Conservation (phyloP, 1,139 yeast species). For the Insectozyma bohioensis region DNA sequence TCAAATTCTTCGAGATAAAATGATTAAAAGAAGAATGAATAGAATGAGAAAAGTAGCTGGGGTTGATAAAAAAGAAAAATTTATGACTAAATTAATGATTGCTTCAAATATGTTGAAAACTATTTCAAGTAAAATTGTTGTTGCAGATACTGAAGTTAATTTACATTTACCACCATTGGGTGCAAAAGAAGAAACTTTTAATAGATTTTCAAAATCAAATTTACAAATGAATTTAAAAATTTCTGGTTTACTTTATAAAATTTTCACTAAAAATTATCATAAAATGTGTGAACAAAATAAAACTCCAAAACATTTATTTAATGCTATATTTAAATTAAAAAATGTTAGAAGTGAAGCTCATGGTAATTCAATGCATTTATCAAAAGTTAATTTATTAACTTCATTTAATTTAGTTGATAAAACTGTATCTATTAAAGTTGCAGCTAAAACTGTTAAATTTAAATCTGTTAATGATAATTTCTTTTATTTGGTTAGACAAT, state of each 20-base stretch:
- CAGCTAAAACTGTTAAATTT: constrained; percentile 28
- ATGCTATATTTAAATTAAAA: constrained; percentile 30
- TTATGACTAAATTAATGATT: constrained; percentile 9
- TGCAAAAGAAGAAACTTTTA: constrained; percentile 20
- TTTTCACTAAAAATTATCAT: constrained; percentile 27
- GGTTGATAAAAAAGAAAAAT: constrained; percentile 11
- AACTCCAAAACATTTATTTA: constrained; percentile 14
- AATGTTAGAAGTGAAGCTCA: constrained; percentile 30
- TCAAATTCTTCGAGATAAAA: constrained; percentile 10
- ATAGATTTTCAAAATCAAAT: constrained; percentile 31
- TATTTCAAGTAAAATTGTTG: constrained; percentile 27
- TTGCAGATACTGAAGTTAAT: constrained; percentile 32
- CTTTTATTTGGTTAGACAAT: constrained; percentile 36
- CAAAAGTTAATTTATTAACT: constrained; percentile 29
- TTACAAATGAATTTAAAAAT: constrained; percentile 24
- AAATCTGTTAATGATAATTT: constrained; percentile 40
- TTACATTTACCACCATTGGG: constrained; percentile 35
- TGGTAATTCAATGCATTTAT: constrained; percentile 31
- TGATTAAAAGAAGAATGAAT: constrained; percentile 13
- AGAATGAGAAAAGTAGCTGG: constrained; percentile 14
- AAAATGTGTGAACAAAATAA: constrained; percentile 9
- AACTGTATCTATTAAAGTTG: constrained; percentile 24
- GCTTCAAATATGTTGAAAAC: constrained; percentile 16
- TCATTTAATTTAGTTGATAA: constrained; percentile 26
- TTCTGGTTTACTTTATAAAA: constrained; percentile 27